phyloP scores from a whole-genome alignment of 768 basidiomycete genomes.

The Mycena chlorophos region DNA sequence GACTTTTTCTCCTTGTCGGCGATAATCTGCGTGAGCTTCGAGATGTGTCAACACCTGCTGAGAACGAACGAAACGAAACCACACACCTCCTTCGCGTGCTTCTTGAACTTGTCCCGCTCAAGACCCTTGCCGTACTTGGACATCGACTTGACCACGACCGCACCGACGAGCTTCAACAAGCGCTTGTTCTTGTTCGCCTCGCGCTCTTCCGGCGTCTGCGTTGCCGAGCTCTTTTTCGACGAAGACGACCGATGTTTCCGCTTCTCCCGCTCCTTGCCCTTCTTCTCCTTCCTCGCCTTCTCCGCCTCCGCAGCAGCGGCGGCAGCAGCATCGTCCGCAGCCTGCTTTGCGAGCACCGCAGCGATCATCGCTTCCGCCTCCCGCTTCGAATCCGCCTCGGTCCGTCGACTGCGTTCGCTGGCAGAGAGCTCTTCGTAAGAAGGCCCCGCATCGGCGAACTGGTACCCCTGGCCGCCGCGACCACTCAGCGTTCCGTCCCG shows the following conservation, averaged over 20 bases:
- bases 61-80: neutral
- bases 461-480: too few species aligned
- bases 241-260: conserved; percentile 29
- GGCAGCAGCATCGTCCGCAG: conserved; percentile 31
- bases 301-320: conserved; percentile 23
- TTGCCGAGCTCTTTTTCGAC: conserved; percentile 40
- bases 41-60: conserved; percentile 5
- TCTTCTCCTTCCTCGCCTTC: conserved; percentile 27
- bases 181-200: conserved; percentile 79
- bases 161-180: conserved; percentile 78
- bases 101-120: conserved; percentile 85
- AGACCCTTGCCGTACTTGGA: conserved; percentile 80
- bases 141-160: conserved; percentile 91
- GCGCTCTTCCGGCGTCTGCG: conserved; percentile 54
- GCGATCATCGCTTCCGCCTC: conserved; percentile 18
- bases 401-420: conserved; percentile 24
- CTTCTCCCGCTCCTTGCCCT: conserved; percentile 31
- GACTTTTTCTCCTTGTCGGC: conserved; percentile 97
- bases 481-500: too few species aligned
- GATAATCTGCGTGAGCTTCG: conserved; percentile 80
- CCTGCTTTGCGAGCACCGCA: conserved; percentile 27
- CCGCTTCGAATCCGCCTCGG: conserved; percentile 14
- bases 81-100: conserved; percentile 89
- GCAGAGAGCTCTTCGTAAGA: too few species aligned
- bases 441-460: too few species aligned